Evolutionary conservation across 2,329 filamentous ascomycete genomes (phyloP).

Genomic region (Rutstroemia sp.): DNA sequence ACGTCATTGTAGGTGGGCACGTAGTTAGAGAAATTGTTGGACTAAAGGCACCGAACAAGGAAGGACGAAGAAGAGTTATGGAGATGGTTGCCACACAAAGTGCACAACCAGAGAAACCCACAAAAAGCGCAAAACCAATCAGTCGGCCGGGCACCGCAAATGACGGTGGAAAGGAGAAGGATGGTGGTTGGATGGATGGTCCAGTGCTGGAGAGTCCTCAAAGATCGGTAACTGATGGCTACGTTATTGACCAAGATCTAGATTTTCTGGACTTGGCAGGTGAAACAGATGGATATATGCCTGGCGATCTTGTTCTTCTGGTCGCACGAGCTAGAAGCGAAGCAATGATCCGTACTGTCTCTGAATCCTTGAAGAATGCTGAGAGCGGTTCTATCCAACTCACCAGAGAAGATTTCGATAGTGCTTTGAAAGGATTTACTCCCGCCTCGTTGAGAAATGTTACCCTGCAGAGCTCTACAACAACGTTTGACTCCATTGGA

Average conservation of each 20-base stretch:
- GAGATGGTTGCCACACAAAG: conserved; percentile 65
- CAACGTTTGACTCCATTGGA: conserved; percentile 86
- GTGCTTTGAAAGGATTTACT: conserved; percentile 84
- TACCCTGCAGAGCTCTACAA: conserved; percentile 85
- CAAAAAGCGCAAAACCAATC: conserved; percentile 35
- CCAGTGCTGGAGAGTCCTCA: conserved; percentile 43
- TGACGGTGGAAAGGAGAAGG: conserved; percentile 48
- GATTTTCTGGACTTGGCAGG: conserved; percentile 92
- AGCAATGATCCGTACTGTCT: conserved; percentile 78
- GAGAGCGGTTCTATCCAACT: conserved; percentile 54
- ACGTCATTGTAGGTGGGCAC: conserved; percentile 82
- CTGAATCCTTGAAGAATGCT: conserved; percentile 34
- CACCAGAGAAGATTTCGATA: conserved; percentile 68
- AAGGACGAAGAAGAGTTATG: conserved; percentile 74
- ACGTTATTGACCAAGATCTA: conserved; percentile 66
- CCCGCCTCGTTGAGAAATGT: conserved; percentile 93
- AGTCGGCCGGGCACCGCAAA: conserved; percentile 48
- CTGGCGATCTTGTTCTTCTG: conserved; percentile 80
- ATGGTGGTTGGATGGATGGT: conserved; percentile 68
- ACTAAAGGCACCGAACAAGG: conserved; percentile 87
- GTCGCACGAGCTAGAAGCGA: conserved; percentile 86
- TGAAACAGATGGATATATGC: conserved; percentile 96
- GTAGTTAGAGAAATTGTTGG: conserved; percentile 86
- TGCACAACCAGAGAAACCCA: conserved; percentile 33
- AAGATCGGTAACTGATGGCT: conserved; percentile 44